Evolutionary conservation across 306 rosid species (phyloP).

Genomic region (Fragaria ananassa): DNA sequence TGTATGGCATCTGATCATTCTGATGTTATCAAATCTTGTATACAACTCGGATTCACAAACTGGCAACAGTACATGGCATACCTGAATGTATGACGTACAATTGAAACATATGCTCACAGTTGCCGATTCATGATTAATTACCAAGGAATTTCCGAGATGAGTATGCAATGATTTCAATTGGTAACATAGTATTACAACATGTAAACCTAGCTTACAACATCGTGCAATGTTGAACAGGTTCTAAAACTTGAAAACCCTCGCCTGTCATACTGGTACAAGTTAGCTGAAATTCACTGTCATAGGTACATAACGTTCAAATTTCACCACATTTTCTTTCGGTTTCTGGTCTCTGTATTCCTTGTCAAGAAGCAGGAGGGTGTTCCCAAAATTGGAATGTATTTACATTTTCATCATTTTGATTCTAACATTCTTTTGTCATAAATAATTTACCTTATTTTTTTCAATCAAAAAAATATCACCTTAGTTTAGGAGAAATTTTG

Average conservation of each 20-base stretch:
- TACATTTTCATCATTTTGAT: too few relatives aligned
- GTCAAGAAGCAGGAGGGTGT: background rate
- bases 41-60: background rate
- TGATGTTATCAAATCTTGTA: background rate
- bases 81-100: background rate
- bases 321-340: constrained; percentile 68
- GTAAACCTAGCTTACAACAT: background rate
- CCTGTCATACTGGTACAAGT: background rate
- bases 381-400: too few relatives aligned
- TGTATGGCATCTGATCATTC: too few relatives aligned
- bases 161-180: background rate
- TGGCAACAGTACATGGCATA: background rate
- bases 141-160: background rate
- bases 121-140: background rate
- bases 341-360: constrained; percentile 44
- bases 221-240: background rate
- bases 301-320: constrained; percentile 34
- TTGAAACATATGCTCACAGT: background rate
- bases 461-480: too few relatives aligned
- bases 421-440: too few relatives aligned
- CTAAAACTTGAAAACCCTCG: background rate
- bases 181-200: background rate
- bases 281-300: background rate
- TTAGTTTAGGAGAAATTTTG: too few relatives aligned
- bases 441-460: too few relatives aligned